A percentile compares a stretch with the other conserved stretches of the same genome.
Conservation (phyloP, 441 rosid genomes). For the Euphorbia schlechtendalii region DNA sequence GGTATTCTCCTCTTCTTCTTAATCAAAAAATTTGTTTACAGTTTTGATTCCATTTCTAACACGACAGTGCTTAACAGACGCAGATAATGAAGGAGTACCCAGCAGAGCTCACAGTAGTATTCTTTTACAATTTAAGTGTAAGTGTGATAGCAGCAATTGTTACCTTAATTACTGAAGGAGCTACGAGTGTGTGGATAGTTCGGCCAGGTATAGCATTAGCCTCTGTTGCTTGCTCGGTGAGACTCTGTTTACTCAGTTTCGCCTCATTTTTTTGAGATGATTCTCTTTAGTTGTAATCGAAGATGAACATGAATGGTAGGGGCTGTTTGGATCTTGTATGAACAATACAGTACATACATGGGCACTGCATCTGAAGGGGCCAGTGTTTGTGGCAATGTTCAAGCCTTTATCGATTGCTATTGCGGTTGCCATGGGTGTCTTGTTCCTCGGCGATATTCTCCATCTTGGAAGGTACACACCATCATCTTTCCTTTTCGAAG, state of each 20-base stretch:
- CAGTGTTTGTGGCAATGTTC: conserved; percentile 32
- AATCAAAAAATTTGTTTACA: no score
- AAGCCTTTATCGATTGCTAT: conserved; percentile 28
- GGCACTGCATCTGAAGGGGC: conserved; percentile 29
- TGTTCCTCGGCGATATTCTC: conserved; percentile 33
- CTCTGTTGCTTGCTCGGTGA: conserved; percentile 27
- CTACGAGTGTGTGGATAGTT: conserved; percentile 21
- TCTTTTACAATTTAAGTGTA: conserved; percentile 27
- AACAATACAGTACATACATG: conserved; percentile 25
- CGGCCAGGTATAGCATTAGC: conserved; percentile 17
- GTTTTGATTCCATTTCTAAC: no score
- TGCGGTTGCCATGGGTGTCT: conserved; percentile 26
- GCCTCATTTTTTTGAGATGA: background rate
- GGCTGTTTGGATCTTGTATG: conserved; percentile 23
- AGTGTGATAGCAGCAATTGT: conserved; percentile 18
- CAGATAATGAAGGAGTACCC: conserved; percentile 54
- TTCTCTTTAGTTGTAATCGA: background rate
- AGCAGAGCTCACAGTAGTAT: conserved; percentile 36
- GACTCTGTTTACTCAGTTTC: background rate
- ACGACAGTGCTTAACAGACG: conserved; percentile 47
- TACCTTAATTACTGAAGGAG: conserved; percentile 18
- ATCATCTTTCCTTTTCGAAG: background rate
- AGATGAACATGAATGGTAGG: conserved; percentile 12
- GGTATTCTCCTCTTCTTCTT: conserved; percentile 9
- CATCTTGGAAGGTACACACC: conserved; percentile 52